Evolutionary conservation across 768 basidiomycete genomes (phyloP).

Genomic region (Russula foetens): DNA sequence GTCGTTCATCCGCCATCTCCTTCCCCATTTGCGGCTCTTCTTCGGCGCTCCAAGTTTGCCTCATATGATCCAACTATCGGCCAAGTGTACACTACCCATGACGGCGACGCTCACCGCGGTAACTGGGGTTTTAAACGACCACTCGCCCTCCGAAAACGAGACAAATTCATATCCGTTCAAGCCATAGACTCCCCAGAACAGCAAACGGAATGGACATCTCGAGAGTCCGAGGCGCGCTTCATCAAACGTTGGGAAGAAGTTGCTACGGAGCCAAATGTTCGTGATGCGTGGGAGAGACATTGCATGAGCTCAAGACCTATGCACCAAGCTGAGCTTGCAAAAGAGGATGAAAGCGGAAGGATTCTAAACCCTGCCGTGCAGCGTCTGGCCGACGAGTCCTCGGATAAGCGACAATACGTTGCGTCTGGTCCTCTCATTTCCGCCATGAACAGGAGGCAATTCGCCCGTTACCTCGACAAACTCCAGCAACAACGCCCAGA

Average conservation of each 20-base stretch:
- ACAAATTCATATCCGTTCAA: slow-evolving; percentile 56
- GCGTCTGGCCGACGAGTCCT: neutral
- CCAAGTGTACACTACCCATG: slow-evolving; percentile 68
- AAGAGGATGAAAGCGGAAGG: slow-evolving; percentile 1
- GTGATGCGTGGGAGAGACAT: slow-evolving; percentile 32
- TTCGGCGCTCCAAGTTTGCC: slow-evolving; percentile 78
- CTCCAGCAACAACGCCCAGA: slow-evolving; percentile 47
- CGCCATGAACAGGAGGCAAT: slow-evolving; percentile 52
- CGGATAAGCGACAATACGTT: neutral
- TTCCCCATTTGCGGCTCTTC: slow-evolving; percentile 67
- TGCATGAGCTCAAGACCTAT: slow-evolving; percentile 1
- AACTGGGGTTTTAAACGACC: slow-evolving; percentile 86
- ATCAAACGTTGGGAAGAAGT: slow-evolving; percentile 62
- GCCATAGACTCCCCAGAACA: slow-evolving; percentile 65
- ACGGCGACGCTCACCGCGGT: slow-evolving; percentile 64
- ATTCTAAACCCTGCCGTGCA: neutral
- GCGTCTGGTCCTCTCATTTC: slow-evolving; percentile 43
- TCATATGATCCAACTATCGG: slow-evolving; percentile 67
- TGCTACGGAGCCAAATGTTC: slow-evolving; percentile 32
- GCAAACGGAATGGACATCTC: slow-evolving; percentile 71
- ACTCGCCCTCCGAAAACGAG: slow-evolving; percentile 54
- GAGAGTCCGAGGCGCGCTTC: slow-evolving; percentile 57
- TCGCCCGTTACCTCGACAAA: slow-evolving; percentile 49
- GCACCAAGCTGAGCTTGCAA: slow-evolving; percentile 7
- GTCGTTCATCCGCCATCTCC: slow-evolving; percentile 30